Evolutionary conservation across 169 alveolate species (phyloP).

Genomic region (Plasmodium gonderi): DNA sequence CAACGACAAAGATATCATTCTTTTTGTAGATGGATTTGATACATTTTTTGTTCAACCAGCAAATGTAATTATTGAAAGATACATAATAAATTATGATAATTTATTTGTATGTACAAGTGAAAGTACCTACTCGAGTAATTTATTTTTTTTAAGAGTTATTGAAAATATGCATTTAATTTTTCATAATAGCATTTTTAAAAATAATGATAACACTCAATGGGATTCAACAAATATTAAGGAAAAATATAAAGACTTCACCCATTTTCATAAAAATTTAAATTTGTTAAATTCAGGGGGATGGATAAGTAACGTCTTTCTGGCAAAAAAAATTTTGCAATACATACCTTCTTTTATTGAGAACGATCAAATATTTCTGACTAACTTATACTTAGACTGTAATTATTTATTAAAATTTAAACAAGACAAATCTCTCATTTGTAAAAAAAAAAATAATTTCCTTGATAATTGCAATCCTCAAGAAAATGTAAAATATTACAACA

Average conservation of each 20-base stretch:
- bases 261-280: slow-evolving; percentile 67
- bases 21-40: slow-evolving; percentile 71
- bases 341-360: slow-evolving; percentile 73
- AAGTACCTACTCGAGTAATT: slow-evolving; percentile 36
- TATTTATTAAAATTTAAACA: slow-evolving; percentile 10
- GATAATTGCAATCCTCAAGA: background rate
- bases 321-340: slow-evolving; percentile 46
- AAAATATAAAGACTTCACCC: slow-evolving; percentile 35
- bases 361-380: slow-evolving; percentile 62
- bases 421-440: background rate
- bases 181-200: slow-evolving; percentile 60
- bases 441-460: background rate
- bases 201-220: slow-evolving; percentile 52
- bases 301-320: slow-evolving; percentile 58
- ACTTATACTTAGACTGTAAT: slow-evolving; percentile 59
- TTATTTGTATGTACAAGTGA: slow-evolving; percentile 69
- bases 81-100: slow-evolving; percentile 57
- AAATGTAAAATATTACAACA: slow-evolving; percentile 20
- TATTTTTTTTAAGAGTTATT: slow-evolving; percentile 22
- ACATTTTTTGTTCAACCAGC: slow-evolving; percentile 64
- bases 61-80: slow-evolving; percentile 61
- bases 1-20: slow-evolving; percentile 48
- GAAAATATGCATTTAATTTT: slow-evolving; percentile 70
- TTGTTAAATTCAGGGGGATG: slow-evolving; percentile 66
- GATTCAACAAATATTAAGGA: slow-evolving; percentile 25